Percentiles rank a stretch among this genome's conserved stretches.
Conservation (phyloP, 1,284 basidiomycete genomes). For the Ganoderma sinense region DNA sequence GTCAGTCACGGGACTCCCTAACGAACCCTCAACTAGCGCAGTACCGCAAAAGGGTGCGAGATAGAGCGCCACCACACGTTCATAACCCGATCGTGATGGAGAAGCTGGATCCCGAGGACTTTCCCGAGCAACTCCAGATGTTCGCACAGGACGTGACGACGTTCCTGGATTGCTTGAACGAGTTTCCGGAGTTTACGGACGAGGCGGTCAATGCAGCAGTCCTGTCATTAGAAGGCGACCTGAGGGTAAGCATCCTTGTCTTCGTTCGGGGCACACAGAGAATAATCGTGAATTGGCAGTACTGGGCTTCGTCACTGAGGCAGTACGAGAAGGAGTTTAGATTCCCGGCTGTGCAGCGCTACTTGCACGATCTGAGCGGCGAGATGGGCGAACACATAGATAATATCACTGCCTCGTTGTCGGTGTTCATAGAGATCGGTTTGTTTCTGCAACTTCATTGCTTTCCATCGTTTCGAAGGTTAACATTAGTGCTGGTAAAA, state of each 20-base stretch:
- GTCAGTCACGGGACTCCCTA: slow-evolving; percentile 50
- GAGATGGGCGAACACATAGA: slow-evolving; percentile 79
- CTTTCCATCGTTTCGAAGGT: background rate
- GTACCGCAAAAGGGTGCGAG: slow-evolving; percentile 36
- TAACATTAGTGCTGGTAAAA: slow-evolving; percentile 9
- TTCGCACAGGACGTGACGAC: slow-evolving; percentile 68
- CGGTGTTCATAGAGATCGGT: slow-evolving; percentile 79
- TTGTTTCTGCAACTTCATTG: slow-evolving; percentile 29
- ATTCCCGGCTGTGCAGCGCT: slow-evolving; percentile 72
- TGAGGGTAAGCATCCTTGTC: slow-evolving; percentile 53
- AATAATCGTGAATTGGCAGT: slow-evolving; percentile 45
- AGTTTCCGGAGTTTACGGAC: slow-evolving; percentile 79
- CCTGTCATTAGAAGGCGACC: slow-evolving; percentile 68
- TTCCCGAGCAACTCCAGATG: slow-evolving; percentile 66
- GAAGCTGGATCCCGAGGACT: slow-evolving; percentile 65
- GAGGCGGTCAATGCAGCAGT: slow-evolving; percentile 76
- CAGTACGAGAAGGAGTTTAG: slow-evolving; percentile 71
- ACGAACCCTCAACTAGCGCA: slow-evolving; percentile 44
- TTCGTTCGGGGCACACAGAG: background rate
- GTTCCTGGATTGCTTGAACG: slow-evolving; percentile 72
- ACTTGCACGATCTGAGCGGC: slow-evolving; percentile 71
- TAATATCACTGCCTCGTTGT: slow-evolving; percentile 66
- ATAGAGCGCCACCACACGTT: slow-evolving; percentile 52
- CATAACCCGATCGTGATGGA: slow-evolving; percentile 60
- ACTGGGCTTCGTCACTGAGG: slow-evolving; percentile 73